Evolutionary conservation across 106 monocot genomes (phyloP), one percentile per base, ranked within the genome.

Genomic region (Allium fistulosum): DNA sequence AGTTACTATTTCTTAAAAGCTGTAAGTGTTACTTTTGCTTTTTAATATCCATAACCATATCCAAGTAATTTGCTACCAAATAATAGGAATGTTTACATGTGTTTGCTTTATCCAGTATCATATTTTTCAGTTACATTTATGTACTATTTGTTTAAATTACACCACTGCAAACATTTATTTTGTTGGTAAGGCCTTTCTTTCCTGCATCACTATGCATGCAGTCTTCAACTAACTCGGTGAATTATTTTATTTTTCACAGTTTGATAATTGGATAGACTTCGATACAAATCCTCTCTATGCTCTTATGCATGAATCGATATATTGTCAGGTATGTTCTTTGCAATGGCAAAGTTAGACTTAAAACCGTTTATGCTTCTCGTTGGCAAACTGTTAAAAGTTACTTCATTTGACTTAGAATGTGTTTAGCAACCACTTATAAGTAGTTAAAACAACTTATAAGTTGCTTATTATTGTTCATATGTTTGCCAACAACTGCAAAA

Each of bases 231-330:
- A 5, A 37, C 2, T 37, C 1, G 2, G 5, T 46, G 51, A 68
- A 49, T 78, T 9, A 17, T 68, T 64, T 46, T 12, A 26, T 67
- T 10, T 66, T 72, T 74, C 80, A 84, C 80, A 96, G 95, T 88
- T 86, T 70, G 95, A 96, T 74, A 89, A 69, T 62, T 92, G 92
- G 92, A 65, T 89, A 59, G 80, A 80, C 56, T 97, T 97, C 67
- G 92, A 97, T 66, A 79, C 86, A 49, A 97, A 97, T 72, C 96
- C 96, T 46, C 72, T 97, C 12, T 97, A 97, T 84, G 88, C 89
- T n/a, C 74, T 97, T 63, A 55, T 97, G 77, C 96, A 97, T 51
- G 96, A 97, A 73, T 76, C 86, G 22, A 97, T 97, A 71, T 97
- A 92, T 68, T 97, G 96, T 72, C 84, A 97, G 92, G 96, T 86